A percentile compares a stretch with the other conserved stretches of the same genome.
phyloP scores from a whole-genome alignment of 73 alveolate genomes.

The Tetrahymena elliotti region DNA sequence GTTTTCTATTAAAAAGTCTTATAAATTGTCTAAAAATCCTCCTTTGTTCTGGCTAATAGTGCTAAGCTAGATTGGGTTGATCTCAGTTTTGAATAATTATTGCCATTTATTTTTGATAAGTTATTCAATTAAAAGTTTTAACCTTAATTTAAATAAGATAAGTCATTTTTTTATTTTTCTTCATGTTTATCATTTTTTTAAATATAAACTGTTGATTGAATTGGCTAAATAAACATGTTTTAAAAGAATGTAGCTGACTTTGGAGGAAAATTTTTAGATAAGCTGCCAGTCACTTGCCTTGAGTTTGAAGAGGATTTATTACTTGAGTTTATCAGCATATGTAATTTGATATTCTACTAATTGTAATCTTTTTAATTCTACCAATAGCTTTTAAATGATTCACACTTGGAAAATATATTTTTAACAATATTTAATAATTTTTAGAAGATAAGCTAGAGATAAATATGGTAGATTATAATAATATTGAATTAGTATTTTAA shows the following conservation, averaged over 20 bases:
- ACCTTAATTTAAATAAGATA: neutral
- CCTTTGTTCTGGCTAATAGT: neutral
- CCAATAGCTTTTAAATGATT: neutral
- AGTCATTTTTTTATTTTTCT: neutral
- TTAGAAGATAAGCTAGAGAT: neutral
- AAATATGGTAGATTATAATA: too few species aligned
- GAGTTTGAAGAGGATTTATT: too few species aligned
- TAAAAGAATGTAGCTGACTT: neutral
- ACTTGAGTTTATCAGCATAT: neutral
- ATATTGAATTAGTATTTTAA: too few species aligned
- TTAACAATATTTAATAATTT: too few species aligned
- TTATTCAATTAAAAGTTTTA: neutral
- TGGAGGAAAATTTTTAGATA: neutral
- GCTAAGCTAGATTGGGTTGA: neutral
- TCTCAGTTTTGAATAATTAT: neutral
- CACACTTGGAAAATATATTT: neutral
- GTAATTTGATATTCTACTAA: neutral
- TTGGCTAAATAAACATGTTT: neutral
- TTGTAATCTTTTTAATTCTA: neutral
- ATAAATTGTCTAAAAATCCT: neutral
- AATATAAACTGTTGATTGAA: neutral
- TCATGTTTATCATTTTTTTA: neutral
- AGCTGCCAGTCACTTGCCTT: neutral
- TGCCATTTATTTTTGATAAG: too few species aligned
- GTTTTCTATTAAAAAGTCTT: neutral